A percentile compares a stretch with the other conserved stretches of the same genome.
These are phyloP conservation scores for Calophaca sinica DNA, from an alignment of 306 rosid species.

Conservation along the genomic window DNA sequence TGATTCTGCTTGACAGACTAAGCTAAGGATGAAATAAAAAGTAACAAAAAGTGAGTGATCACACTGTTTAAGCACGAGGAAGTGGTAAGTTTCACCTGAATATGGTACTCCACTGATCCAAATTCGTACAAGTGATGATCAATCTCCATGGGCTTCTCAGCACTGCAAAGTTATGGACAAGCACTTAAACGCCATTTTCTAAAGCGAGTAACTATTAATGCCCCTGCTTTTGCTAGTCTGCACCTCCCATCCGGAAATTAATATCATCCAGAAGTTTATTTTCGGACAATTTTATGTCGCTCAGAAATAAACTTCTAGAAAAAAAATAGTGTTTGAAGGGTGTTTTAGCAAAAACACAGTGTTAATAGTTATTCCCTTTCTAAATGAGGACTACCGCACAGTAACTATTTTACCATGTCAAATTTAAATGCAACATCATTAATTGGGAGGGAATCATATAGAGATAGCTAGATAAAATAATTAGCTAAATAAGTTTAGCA, in stretches of 20 bases:
- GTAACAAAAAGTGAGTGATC: neutral
- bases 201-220: neutral
- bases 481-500: neutral
- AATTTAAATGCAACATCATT: neutral
- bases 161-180: slow-evolving; percentile 57
- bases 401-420: neutral
- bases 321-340: no score
- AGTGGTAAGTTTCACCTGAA: slow-evolving; percentile 59
- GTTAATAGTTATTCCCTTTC: no score
- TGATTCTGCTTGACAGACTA: no score
- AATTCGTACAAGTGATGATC: slow-evolving; percentile 85
- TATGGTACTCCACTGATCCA: slow-evolving; percentile 79
- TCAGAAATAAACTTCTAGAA: no score
- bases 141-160: slow-evolving; percentile 70
- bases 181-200: slow-evolving; percentile 21
- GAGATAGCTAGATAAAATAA: neutral
- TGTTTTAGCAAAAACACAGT: no score
- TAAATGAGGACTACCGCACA: no score
- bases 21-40: no score
- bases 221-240: no score
- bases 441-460: neutral
- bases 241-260: no score
- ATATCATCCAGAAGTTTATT: no score
- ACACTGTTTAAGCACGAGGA: no score
- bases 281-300: no score